Evolutionary conservation across 2,329 filamentous ascomycete species (phyloP).

Genomic region (Exophiala calicioides): DNA sequence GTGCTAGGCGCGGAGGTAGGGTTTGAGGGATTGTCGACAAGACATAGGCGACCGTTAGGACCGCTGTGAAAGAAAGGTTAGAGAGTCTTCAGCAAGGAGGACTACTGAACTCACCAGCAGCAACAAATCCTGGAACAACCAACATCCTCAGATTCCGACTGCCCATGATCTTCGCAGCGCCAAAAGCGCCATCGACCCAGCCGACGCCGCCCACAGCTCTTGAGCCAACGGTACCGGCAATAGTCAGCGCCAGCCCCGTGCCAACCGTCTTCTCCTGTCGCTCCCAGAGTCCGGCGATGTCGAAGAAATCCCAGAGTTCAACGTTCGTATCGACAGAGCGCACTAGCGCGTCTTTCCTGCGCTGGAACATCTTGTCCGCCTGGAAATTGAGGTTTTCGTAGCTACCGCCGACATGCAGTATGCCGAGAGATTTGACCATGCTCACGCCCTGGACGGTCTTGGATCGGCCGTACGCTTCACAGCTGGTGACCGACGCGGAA

Average conservation of each 20-base stretch:
- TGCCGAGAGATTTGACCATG: constrained; percentile 81
- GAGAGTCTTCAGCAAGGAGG: constrained; percentile 26
- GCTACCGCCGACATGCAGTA: constrained; percentile 84
- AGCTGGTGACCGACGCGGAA: constrained; percentile 71
- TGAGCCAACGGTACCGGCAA: constrained; percentile 81
- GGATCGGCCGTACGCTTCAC: constrained; percentile 80
- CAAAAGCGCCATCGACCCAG: constrained; percentile 86
- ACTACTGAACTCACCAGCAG: constrained; percentile 66
- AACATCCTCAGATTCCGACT: constrained; percentile 78
- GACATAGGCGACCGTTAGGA: constrained; percentile 76
- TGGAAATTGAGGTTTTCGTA: constrained; percentile 85
- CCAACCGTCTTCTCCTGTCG: constrained; percentile 92
- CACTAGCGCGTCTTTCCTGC: constrained; percentile 76
- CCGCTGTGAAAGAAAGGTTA: constrained; percentile 56
- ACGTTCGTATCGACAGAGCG: constrained; percentile 84
- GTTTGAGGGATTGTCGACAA: constrained; percentile 85
- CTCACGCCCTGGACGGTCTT: constrained; percentile 80
- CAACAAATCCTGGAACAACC: constrained; percentile 75
- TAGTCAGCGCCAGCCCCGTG: constrained; percentile 90
- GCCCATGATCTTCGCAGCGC: constrained; percentile 76
- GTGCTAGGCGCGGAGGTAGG: constrained; percentile 78
- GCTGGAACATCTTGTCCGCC: constrained; percentile 90
- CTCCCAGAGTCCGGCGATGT: constrained; percentile 78
- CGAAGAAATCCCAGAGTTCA: constrained; percentile 91
- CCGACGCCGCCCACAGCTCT: constrained; percentile 78